Evolutionary conservation across 2,329 filamentous ascomycete species (phyloP), one percentile per base, ranked within the genome.

Genomic region (Penicillium fuscoglaucum): DNA sequence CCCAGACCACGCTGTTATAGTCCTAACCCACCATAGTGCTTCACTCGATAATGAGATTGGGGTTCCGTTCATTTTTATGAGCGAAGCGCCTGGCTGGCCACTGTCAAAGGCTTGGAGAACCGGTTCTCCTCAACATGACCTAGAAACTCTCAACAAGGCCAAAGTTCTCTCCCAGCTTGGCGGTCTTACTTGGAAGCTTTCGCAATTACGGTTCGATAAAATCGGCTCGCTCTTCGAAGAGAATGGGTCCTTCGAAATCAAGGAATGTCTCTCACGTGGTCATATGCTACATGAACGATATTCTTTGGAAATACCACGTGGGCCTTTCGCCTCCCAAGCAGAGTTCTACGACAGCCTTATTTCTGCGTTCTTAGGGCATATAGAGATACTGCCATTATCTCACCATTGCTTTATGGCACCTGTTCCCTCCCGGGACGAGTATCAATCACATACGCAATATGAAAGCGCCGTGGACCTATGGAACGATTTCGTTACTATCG

Each of bases 401-500:
- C 44, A 63, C 46, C 48, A 69, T 53, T 66, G 57, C 37, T 51
- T 51, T 51, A 0, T 66, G 2, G 63, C 58, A 28, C 61, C 66
- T 10, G 40, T 67, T 46, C 60, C 59, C 6, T 49, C 13, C 1
- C 51, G 26, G 17, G 41, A 52, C 4, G 59, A 63, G 6, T 66
- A 66, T 29, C 13, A 46, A 35, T 60, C 58, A 24, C 24, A 24
- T 4, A 24, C 24, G 3, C 12, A 69, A 51, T 70, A 61, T 31
- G 3, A n/a, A 31, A 55, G 24, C 10, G 66, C 68, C 13, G 49
- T 58, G 4, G 35, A 67, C 41, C 52, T 63, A 45, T 70, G 54
- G 66, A 66, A 64, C 48, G 60, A 71, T 52, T 72, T 69, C 51
- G 56, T 71, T 15, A 21, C 64, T n/a, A 15, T 66, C 29, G 58